Base-by-base conservation (phyloP, 2,329 filamentous ascomycete genomes). In the Fonsecaea multimorphosa region DNA sequence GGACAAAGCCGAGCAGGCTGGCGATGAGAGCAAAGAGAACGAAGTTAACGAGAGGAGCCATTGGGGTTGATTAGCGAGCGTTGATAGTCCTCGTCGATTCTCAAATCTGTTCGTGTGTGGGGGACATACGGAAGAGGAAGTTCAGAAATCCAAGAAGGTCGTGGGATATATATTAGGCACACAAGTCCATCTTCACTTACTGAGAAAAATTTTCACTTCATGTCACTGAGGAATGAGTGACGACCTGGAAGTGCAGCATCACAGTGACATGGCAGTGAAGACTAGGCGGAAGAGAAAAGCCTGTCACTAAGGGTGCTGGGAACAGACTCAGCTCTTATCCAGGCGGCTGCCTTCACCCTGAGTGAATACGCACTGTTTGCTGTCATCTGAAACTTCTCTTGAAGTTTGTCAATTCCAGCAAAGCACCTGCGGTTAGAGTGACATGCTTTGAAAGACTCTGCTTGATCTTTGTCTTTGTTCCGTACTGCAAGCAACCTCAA, bases 21-120 rank as follows among this genome's bases (percentile, higher is more conserved):
- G 46, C 31, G 44, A 52, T 31, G 9, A 60, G 46, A n/a, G n/a
- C 58, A 14, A 60, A 29, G 44, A 52, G 19, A n/a, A 60, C 40
- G 3, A 60, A 22, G 16, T 14, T n/a, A 22, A 60, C 6, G 22
- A 60, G n/a, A 46, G 19, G 44, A 24, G 32, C 46, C 58, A 60
- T 60, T 16, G 31, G 24, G 31, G 24, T 11, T 0, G 9, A 22
- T 16, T 2, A 58, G 27, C 16, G 8, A 31, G 16, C 24, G 22
- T 31, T 38, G 7, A 34, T 19, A 34, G 12, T 46, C 38, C 24
- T 19, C 32, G 24, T 14, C 31, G 55, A 40, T 7, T 14, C 11
- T 40, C 36, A 31, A 16, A 49, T 14, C 38, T 49, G 12, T 12
- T 14, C 11, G 27, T 19, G 11, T 7, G 44, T 24, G 9, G 22